These are phyloP conservation scores for Francoa sonchifolia DNA, from an alignment of 441 rosid species.

Conservation along the genomic window DNA sequence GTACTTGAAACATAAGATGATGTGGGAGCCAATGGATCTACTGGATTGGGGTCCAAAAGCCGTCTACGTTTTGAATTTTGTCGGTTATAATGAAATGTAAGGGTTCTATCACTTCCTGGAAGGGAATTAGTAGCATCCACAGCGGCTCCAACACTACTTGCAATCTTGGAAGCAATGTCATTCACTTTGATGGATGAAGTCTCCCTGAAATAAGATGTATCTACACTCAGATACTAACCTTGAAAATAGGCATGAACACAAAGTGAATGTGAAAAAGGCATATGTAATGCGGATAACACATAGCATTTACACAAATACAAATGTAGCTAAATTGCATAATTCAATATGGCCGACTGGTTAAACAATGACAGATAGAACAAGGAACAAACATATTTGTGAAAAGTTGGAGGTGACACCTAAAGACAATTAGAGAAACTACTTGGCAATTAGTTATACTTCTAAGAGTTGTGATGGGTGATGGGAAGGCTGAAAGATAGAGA, in stretches of 20 bases:
- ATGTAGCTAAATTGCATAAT: too few relatives aligned
- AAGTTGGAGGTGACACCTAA: too few relatives aligned
- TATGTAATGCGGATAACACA: too few relatives aligned
- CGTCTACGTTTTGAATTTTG: constrained; percentile 80
- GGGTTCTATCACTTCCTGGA: constrained; percentile 41
- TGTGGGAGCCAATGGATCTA: constrained; percentile 28
- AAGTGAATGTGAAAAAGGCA: too few relatives aligned
- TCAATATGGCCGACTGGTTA: too few relatives aligned
- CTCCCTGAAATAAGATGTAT: constrained; percentile 50
- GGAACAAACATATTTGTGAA: too few relatives aligned
- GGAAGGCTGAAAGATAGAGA: too few relatives aligned
- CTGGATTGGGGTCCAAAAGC: constrained; percentile 46
- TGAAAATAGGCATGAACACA: not conserved
- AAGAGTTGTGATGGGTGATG: too few relatives aligned
- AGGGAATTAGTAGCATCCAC: constrained; percentile 69
- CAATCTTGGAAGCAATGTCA: constrained; percentile 80
- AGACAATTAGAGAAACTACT: too few relatives aligned
- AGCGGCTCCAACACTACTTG: constrained; percentile 78
- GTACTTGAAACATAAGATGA: constrained; percentile 25
- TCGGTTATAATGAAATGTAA: constrained; percentile 77
- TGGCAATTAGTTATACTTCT: too few relatives aligned
- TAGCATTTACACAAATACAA: too few relatives aligned
- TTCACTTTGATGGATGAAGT: constrained; percentile 94
- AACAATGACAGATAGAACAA: too few relatives aligned
- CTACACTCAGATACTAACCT: constrained; percentile 15